Evolutionary conservation across 768 basidiomycete species (phyloP).

Genomic region (Scleroderma bovista): DNA sequence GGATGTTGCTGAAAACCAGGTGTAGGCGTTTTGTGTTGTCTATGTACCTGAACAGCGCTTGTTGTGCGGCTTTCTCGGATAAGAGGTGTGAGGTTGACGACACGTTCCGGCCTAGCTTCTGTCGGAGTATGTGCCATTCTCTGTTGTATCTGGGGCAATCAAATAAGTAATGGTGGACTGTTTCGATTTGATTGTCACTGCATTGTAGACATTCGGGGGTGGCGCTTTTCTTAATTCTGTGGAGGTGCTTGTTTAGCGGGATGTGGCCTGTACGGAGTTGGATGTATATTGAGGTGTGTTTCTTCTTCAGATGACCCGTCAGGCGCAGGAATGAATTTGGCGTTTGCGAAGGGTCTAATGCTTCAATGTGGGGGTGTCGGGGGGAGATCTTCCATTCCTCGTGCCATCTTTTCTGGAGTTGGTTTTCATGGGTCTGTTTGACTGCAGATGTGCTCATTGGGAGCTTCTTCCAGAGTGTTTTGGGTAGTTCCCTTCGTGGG

Average conservation of each 20-base stretch:
- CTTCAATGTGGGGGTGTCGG: background rate
- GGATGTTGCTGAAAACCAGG: no score
- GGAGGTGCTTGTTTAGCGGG: background rate
- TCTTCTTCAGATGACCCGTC: background rate
- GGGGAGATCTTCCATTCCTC: background rate
- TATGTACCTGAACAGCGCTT: no score
- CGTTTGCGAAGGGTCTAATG: background rate
- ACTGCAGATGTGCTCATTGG: background rate
- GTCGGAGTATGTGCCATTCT: background rate
- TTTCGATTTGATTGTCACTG: background rate
- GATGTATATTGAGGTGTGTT: background rate
- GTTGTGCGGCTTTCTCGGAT: no score
- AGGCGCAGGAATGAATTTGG: background rate
- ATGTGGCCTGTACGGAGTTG: background rate
- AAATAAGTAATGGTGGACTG: background rate
- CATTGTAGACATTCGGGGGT: background rate
- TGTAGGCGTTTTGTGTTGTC: no score
- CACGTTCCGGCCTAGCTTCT: background rate
- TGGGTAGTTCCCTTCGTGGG: no score
- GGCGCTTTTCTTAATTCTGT: no score
- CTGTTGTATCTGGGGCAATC: background rate
- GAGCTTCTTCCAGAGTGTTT: background rate
- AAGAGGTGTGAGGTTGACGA: no score
- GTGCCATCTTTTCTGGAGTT: background rate
- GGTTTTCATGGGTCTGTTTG: background rate